These are phyloP conservation scores for Diplodia sapinea DNA, from an alignment of 2,329 filamentous ascomycete genomes.

Conservation along the genomic window DNA sequence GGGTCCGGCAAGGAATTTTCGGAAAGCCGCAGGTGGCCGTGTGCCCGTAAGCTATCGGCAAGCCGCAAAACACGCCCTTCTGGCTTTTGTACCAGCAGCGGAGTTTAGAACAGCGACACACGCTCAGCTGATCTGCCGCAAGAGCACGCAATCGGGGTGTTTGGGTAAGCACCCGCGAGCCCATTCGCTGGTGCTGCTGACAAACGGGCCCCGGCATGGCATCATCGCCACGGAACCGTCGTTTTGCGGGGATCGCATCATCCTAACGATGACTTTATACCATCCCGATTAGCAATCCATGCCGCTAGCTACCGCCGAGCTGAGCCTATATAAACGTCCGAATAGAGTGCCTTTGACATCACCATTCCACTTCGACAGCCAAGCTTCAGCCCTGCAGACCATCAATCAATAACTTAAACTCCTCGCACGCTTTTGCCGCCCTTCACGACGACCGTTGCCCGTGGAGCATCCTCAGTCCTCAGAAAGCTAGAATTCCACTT, in stretches of 20 bases:
- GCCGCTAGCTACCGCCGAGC: background rate
- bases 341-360: conserved; percentile 18
- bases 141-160: conserved; percentile 30
- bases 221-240: conserved; percentile 27
- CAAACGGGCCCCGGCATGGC: conserved; percentile 27
- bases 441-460: background rate
- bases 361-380: background rate
- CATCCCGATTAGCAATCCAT: conserved; percentile 22
- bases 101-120: conserved; percentile 16
- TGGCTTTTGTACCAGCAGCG: background rate
- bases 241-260: conserved; percentile 26
- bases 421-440: background rate
- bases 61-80: background rate
- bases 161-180: conserved; percentile 22
- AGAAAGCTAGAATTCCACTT: background rate
- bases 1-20: conserved; percentile 16
- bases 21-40: background rate
- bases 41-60: background rate
- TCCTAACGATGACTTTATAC: conserved; percentile 21
- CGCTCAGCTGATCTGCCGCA: conserved; percentile 21
- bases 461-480: background rate
- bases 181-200: conserved; percentile 25
- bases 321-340: conserved; percentile 12
- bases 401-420: background rate
- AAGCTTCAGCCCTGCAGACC: conserved; percentile 4